phyloP scores from a whole-genome alignment of 768 basidiomycete species.

The Tulasnella sp. region DNA sequence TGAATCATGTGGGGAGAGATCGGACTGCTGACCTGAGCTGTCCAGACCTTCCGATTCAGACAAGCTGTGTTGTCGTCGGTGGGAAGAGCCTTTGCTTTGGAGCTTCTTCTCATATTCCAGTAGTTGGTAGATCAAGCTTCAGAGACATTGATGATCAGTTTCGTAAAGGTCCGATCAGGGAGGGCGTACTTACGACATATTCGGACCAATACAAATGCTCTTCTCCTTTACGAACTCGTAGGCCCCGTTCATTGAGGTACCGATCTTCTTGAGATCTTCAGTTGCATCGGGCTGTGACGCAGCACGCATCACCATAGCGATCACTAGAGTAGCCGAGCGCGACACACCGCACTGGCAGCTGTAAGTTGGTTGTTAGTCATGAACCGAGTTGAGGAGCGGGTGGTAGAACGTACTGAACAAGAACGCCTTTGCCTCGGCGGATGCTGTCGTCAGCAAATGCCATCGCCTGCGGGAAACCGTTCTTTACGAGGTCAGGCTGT shows the following conservation, averaged over 20 bases:
- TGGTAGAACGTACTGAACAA: constrained; percentile 72
- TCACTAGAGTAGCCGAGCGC: constrained; percentile 84
- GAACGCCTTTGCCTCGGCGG: constrained; percentile 73
- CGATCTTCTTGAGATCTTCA: constrained; percentile 64
- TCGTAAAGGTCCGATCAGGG: constrained; percentile 38
- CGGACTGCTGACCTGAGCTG: constrained; percentile 49
- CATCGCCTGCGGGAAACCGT: constrained; percentile 81
- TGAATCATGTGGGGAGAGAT: constrained; percentile 55
- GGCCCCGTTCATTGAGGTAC: constrained; percentile 75
- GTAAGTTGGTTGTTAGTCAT: constrained; percentile 35
- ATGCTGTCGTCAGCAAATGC: constrained; percentile 77
- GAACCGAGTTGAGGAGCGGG: background rate
- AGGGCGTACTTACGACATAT: constrained; percentile 79
- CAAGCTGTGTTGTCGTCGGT: constrained; percentile 51
- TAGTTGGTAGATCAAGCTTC: constrained; percentile 89
- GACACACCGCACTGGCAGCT: constrained; percentile 96
- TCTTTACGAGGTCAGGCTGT: constrained; percentile 80
- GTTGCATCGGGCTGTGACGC: constrained; percentile 72
- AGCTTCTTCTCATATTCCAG: constrained; percentile 78
- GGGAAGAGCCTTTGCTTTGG: constrained; percentile 51
- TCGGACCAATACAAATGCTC: constrained; percentile 85
- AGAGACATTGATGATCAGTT: constrained; percentile 33
- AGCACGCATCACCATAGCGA: constrained; percentile 93
- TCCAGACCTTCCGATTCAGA: constrained; percentile 10
- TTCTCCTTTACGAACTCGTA: constrained; percentile 90